Evolutionary conservation across 441 rosid species (phyloP).

Genomic region (Gossypium gossypioides): DNA sequence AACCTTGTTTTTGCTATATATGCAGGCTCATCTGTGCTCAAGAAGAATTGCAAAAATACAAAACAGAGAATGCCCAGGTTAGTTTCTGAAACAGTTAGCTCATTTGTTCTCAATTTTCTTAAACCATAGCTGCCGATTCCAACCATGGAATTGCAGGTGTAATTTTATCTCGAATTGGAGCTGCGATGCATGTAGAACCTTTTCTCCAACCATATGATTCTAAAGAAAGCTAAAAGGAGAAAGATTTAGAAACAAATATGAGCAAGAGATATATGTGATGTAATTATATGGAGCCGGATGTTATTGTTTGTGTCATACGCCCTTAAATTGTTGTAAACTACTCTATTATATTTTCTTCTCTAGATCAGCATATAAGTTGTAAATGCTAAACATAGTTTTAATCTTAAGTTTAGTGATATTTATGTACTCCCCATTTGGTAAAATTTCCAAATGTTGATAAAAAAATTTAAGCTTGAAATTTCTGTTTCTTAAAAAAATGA

Average conservation of each 20-base stretch:
- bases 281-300: neutral
- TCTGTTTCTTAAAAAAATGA: no score
- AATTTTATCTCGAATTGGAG: neutral
- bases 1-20: constrained; percentile 1
- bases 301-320: neutral
- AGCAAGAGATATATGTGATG: neutral
- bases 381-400: neutral
- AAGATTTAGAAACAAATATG: neutral
- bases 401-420: neutral
- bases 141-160: neutral
- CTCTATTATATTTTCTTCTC: neutral
- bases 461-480: neutral
- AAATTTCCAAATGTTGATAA: no score
- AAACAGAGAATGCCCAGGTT: constrained; percentile 69
- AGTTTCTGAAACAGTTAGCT: constrained; percentile 3
- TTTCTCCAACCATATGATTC: neutral
- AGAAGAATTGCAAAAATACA: constrained; percentile 76
- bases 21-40: constrained; percentile 70
- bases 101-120: neutral
- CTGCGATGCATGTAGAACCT: neutral
- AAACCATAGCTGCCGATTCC: neutral
- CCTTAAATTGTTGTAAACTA: neutral
- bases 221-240: neutral
- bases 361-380: neutral
- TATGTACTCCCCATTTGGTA: neutral